A percentile compares a stretch with the other conserved stretches of the same genome.
These are phyloP conservation scores for Aristolochia californica DNA, from an alignment of 164 flowering plant genomes.

Conservation along the genomic window DNA sequence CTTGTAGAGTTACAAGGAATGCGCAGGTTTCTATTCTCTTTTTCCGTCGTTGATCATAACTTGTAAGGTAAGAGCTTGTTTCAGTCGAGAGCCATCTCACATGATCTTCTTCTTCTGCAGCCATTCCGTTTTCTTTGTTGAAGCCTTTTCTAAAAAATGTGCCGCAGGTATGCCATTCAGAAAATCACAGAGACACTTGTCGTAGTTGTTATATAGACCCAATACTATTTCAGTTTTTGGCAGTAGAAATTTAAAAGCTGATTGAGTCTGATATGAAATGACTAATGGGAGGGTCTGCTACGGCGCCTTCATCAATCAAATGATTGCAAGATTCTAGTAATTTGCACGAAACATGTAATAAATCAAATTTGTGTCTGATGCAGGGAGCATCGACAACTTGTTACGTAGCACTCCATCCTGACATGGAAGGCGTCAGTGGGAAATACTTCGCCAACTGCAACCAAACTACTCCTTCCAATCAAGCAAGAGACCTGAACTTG, in stretches of 20 bases:
- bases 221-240: too few relatives aligned
- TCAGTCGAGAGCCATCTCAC: too few relatives aligned
- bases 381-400: constrained; percentile 33
- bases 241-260: too few relatives aligned
- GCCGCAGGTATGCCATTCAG: constrained; percentile 3
- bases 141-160: constrained; percentile 6
- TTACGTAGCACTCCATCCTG: constrained; percentile 22
- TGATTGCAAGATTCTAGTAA: neutral
- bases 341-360: neutral
- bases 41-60: neutral
- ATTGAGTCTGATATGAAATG: neutral
- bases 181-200: too few relatives aligned
- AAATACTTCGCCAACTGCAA: constrained; percentile 21
- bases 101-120: constrained; percentile 1
- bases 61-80: too few relatives aligned
- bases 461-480: constrained; percentile 3
- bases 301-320: too few relatives aligned
- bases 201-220: too few relatives aligned
- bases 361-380: neutral
- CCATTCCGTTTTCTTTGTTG: constrained; percentile 4
- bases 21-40: too few relatives aligned
- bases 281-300: neutral
- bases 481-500: constrained; percentile 12
- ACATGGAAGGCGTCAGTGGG: constrained; percentile 22
- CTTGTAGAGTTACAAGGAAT: neutral